These are phyloP conservation scores for Terana coerulea DNA, from an alignment of 768 basidiomycete species.

Conservation along the genomic window DNA sequence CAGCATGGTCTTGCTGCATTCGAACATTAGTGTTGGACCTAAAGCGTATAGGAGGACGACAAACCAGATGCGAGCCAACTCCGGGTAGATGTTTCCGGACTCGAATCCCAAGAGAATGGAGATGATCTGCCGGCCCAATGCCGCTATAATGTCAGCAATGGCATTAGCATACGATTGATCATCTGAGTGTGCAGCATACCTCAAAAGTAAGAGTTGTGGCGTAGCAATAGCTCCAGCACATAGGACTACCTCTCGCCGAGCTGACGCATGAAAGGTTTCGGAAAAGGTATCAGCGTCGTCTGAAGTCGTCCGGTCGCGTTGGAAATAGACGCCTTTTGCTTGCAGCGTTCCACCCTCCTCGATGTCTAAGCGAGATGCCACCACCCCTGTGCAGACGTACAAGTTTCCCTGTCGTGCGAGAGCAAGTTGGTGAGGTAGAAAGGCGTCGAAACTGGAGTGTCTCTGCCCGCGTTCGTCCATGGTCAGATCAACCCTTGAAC, in stretches of 20 bases:
- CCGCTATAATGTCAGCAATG: slow-evolving; percentile 25
- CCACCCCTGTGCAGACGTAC: neutral
- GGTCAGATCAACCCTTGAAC: neutral
- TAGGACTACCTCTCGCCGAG: neutral
- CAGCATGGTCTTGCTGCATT: slow-evolving; percentile 15
- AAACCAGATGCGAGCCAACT: slow-evolving; percentile 30
- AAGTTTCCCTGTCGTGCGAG: neutral
- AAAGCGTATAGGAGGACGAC: neutral
- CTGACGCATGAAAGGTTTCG: neutral
- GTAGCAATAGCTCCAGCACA: neutral
- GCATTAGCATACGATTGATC: neutral
- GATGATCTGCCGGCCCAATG: slow-evolving; percentile 38
- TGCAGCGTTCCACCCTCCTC: neutral
- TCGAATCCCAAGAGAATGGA: slow-evolving; percentile 27
- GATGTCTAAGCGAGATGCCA: neutral
- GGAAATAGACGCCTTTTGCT: neutral
- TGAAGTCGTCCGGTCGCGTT: neutral
- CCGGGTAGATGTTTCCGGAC: slow-evolving; percentile 29
- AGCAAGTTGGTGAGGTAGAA: neutral
- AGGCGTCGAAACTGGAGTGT: neutral
- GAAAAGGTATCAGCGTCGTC: no score
- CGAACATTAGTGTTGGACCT: neutral
- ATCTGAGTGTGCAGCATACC: neutral
- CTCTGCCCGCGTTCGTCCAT: neutral
- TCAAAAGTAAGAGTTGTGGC: neutral